phyloP scores from a whole-genome alignment of 495 filamentous ascomycete genomes.

The Penicillium roqueforti region DNA sequence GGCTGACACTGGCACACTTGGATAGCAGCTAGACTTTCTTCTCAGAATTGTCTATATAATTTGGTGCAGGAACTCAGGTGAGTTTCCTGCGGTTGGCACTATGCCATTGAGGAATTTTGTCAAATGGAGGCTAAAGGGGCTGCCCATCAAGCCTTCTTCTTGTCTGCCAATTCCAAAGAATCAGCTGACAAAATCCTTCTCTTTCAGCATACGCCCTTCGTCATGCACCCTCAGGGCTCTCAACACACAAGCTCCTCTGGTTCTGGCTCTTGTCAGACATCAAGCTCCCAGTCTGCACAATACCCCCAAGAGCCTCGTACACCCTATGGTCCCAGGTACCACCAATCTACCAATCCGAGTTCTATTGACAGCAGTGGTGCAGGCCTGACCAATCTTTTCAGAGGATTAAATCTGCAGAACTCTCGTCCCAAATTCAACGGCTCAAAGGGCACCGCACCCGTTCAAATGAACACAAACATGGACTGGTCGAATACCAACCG shows the following conservation, averaged over 20 bases:
- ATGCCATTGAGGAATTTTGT: background rate
- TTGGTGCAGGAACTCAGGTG: constrained; percentile 4
- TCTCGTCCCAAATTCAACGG: constrained; percentile 25
- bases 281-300: constrained; percentile 19
- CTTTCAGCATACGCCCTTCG: constrained; percentile 4
- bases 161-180: background rate
- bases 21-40: background rate
- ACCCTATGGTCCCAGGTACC: constrained; percentile 27
- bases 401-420: constrained; percentile 24
- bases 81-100: background rate
- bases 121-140: background rate
- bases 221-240: constrained; percentile 36
- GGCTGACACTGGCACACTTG: background rate
- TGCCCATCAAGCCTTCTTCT: background rate
- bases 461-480: constrained; percentile 26
- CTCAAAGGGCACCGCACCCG: constrained; percentile 20
- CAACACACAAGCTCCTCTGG: constrained; percentile 32
- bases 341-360: constrained; percentile 6
- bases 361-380: constrained; percentile 16
- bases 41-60: constrained; percentile 4
- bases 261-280: constrained; percentile 28
- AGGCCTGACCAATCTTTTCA: constrained; percentile 20
- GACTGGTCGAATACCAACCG: constrained; percentile 28
- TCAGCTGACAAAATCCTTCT: background rate
- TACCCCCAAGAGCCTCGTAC: constrained; percentile 25